Evolutionary conservation across 148 eudicot species (phyloP).

Genomic region (Selenicereus undatus): DNA sequence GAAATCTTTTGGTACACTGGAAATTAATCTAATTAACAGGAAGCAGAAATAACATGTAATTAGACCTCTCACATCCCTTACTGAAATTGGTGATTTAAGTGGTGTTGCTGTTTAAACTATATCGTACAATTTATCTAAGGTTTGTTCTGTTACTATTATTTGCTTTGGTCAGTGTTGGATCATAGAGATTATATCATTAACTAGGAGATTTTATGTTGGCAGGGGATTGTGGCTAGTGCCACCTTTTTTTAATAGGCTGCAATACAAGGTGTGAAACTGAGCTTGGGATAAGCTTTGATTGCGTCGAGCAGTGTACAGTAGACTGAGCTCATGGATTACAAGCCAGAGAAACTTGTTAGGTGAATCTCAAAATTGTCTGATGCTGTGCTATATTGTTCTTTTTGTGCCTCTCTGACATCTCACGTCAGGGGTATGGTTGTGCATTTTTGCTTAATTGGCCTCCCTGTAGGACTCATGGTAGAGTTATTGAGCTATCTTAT

Average conservation of each 20-base stretch:
- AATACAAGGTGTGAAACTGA: background rate
- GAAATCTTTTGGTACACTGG: background rate
- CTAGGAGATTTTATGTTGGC: conserved; percentile 9
- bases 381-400: no score
- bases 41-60: background rate
- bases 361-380: conserved; percentile 2
- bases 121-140: background rate
- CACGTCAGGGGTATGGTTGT: no score
- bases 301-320: conserved; percentile 13
- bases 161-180: background rate
- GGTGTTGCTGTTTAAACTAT: background rate
- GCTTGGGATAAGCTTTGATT: conserved; percentile 9
- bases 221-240: conserved; percentile 16
- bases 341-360: conserved; percentile 25
- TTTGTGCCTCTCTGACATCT: no score
- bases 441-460: no score
- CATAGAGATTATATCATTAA: background rate
- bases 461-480: background rate
- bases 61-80: background rate
- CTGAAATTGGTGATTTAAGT: background rate
- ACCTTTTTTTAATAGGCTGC: background rate
- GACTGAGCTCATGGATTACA: conserved; percentile 8
- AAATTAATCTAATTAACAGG: background rate
- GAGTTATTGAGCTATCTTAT: background rate
- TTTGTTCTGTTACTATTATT: background rate